These are phyloP conservation scores for Kurtzmaniella cleridarum DNA, from an alignment of 805 yeast species.

Conservation along the genomic window DNA sequence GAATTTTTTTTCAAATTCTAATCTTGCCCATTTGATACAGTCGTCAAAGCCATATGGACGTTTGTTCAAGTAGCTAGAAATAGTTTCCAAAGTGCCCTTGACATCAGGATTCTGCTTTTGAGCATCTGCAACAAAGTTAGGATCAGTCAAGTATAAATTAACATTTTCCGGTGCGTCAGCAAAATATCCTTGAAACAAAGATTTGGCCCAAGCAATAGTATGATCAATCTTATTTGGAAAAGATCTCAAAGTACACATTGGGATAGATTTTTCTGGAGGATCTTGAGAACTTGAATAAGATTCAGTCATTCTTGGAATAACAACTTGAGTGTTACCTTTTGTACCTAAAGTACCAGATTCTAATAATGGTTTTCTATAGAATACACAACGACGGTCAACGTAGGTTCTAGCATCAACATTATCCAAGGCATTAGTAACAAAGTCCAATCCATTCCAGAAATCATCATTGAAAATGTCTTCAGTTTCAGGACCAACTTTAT, in stretches of 20 bases:
- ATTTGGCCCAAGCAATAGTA: slow-evolving; percentile 98
- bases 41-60: slow-evolving; percentile 83
- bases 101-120: slow-evolving; percentile 91
- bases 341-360: slow-evolving; percentile 98
- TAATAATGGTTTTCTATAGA: slow-evolving; percentile 81
- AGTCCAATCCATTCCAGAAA: slow-evolving; percentile 80
- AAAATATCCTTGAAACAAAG: slow-evolving; percentile 87
- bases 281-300: slow-evolving; percentile 95
- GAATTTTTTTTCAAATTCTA: slow-evolving; percentile 80
- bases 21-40: slow-evolving; percentile 92
- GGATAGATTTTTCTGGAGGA: slow-evolving; percentile 97
- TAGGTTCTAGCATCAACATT: slow-evolving; percentile 97
- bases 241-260: slow-evolving; percentile 92
- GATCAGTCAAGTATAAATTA: slow-evolving; percentile 83
- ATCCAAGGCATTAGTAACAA: slow-evolving; percentile 95
- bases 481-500: slow-evolving; percentile 91
- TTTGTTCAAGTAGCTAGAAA: slow-evolving; percentile 64
- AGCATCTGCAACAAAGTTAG: slow-evolving; percentile 86
- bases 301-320: slow-evolving; percentile 90
- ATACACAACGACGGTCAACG: slow-evolving; percentile 95
- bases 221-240: slow-evolving; percentile 98
- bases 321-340: slow-evolving; percentile 96
- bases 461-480: slow-evolving; percentile 78
- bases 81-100: slow-evolving; percentile 78
- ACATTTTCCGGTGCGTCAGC: slow-evolving; percentile 90